phyloP scores from a whole-genome alignment of 225 moss, liverwort and hornwort genomes.

The Bryoerythrophyllum caledonicum region DNA sequence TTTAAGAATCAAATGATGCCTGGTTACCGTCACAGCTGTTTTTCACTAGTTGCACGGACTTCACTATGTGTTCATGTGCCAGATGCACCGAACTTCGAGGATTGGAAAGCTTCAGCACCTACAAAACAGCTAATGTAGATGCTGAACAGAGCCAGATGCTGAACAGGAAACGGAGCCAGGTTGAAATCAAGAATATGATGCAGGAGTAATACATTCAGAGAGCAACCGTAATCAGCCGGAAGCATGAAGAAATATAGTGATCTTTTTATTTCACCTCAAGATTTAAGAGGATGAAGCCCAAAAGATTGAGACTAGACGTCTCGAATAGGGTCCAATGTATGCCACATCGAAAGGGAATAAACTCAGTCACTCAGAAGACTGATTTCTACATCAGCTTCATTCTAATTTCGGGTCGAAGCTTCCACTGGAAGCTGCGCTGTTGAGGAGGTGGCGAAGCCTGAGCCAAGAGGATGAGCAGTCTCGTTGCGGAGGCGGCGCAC shows the following conservation, averaged over 20 bases:
- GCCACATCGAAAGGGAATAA: neutral
- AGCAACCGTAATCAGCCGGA: neutral
- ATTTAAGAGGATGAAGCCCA: neutral
- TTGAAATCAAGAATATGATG: neutral
- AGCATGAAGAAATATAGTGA: neutral
- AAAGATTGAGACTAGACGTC: conserved; percentile 1
- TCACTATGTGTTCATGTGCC: neutral
- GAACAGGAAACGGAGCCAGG: neutral
- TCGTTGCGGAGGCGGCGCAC: conserved; percentile 21
- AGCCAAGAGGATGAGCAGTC: conserved; percentile 12
- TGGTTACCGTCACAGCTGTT: neutral
- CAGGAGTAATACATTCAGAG: neutral
- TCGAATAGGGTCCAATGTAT: neutral
- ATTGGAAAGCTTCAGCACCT: neutral
- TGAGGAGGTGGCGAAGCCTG: neutral
- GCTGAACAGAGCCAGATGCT: neutral
- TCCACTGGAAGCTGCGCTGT: neutral
- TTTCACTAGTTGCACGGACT: neutral
- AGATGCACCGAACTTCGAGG: neutral
- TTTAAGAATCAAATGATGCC: neutral
- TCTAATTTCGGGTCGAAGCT: neutral
- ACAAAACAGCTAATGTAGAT: neutral
- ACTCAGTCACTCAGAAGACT: neutral
- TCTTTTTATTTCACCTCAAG: neutral
- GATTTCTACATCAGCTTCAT: neutral